Percentiles rank a stretch among this genome's conserved stretches.
Conservation (phyloP, 2,329 filamentous ascomycete species). For the Beauveria asiatica region DNA sequence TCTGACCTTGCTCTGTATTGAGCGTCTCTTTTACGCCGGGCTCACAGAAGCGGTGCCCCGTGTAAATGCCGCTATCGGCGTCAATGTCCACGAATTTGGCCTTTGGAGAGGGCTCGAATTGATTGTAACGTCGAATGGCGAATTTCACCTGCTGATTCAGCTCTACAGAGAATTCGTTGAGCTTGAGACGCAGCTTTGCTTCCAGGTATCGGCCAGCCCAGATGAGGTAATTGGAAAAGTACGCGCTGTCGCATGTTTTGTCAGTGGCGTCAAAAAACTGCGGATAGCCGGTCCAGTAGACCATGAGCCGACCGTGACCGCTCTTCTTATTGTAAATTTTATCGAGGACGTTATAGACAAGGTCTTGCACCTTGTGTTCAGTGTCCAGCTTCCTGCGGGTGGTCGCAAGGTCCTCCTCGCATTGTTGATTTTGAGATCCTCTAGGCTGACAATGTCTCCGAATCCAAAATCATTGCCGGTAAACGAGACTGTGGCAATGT, state of each 20-base stretch:
- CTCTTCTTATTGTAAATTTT: not conserved
- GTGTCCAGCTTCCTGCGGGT: no score
- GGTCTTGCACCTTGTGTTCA: not conserved
- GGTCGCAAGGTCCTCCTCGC: no score
- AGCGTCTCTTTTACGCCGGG: not conserved
- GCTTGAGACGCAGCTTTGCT: not conserved
- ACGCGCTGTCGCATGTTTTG: not conserved
- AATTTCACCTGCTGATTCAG: not conserved
- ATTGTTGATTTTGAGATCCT: no score
- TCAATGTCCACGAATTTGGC: not conserved
- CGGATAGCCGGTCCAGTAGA: conserved; percentile 1
- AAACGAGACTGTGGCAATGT: no score
- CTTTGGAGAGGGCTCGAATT: not conserved
- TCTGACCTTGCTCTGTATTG: not conserved
- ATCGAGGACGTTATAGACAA: conserved; percentile 1
- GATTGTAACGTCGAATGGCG: not conserved
- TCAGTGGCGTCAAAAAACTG: not conserved
- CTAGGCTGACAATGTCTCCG: no score
- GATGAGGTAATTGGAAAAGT: not conserved
- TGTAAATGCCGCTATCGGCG: not conserved
- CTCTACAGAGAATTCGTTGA: not conserved
- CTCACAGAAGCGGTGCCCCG: not conserved
- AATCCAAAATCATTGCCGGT: no score
- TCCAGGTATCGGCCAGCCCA: not conserved
- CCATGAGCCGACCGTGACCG: not conserved